Evolutionary conservation across 2,329 filamentous ascomycete genomes (phyloP), one percentile per base, ranked within the genome.

Genomic region (Westerdykella ornata): DNA sequence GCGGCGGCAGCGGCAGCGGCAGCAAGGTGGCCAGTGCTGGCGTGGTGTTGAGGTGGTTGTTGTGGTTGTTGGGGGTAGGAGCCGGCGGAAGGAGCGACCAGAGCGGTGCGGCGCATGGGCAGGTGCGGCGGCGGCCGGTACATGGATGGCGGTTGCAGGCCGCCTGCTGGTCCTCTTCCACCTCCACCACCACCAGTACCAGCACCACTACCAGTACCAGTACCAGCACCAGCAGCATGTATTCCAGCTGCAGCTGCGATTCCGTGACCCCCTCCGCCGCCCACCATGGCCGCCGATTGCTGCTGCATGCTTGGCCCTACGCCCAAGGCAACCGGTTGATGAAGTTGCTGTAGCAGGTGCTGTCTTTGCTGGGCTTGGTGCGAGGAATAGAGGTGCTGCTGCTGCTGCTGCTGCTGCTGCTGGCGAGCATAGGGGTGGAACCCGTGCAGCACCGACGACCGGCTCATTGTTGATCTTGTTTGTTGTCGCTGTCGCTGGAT

Each of bases 121-220:
- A 47, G 66, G 49, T 56, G 62, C 57, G 64, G 50, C 49, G 56
- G 62, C 57, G 64, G 50, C 49, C 56, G 56, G 47, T 67, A 68
- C 49, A 56, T 60, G 57, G 65, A 61, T 53, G 61, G 20, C 20
- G 20, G 20, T 5, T n/a, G n/a, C n/a, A n/a, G n/a, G n/a, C n/a
- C n/a, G n/a, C n/a, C n/a, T n/a, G n/a, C n/a, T n/a, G n/a, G n/a
- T n/a, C n/a, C n/a, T n/a, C 20, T 9, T 22, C 20, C 20, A 5
- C 20, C 20, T 22, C 20, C 20, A 5, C 20, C 20, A 22, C 20
- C 20, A 5, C 20, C 20, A 26, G 8, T 26, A 26, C 22, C 7
- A 26, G 8, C 7, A 26, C 22, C 12, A 26, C 22, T 22, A 9
- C 20, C 20, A 5, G 5, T 9, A 22, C 20, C 20, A 22, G 5